Conservation (phyloP, 2,329 filamentous ascomycete genomes). For the Magnaporthiopsis incrustans region DNA sequence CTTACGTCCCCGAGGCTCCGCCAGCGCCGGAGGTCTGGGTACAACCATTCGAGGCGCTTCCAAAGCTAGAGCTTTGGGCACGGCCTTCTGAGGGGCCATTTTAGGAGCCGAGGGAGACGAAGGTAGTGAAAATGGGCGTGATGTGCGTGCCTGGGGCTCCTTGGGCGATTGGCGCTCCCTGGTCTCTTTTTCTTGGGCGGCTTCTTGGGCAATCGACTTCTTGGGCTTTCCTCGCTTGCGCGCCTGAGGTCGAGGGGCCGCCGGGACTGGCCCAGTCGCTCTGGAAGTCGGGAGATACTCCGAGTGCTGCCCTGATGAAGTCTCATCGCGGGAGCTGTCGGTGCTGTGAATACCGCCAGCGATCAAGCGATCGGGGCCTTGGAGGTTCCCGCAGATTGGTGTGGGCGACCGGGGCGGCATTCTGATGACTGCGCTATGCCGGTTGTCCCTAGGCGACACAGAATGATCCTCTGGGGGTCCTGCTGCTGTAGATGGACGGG, state of each 20-base stretch:
- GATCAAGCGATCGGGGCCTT: slow-evolving; percentile 1
- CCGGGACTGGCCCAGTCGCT: not conserved
- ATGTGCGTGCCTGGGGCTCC: not conserved
- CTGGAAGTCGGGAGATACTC: not conserved
- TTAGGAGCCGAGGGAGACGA: not conserved
- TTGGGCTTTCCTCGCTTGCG: not conserved
- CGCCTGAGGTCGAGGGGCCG: not conserved
- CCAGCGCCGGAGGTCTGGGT: not conserved
- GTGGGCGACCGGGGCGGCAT: not conserved
- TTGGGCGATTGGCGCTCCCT: not conserved
- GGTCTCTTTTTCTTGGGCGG: too few relatives aligned
- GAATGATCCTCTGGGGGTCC: too few relatives aligned
- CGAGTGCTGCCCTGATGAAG: not conserved
- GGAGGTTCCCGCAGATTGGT: not conserved
- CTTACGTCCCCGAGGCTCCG: not conserved
- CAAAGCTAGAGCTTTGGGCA: too few relatives aligned
- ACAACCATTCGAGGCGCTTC: too few relatives aligned
- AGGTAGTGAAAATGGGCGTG: not conserved
- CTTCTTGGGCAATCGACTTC: not conserved
- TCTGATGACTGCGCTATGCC: not conserved
- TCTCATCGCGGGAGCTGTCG: not conserved
- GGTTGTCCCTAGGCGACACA: not conserved
- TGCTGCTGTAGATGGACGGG: too few relatives aligned
- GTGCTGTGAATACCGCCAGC: not conserved
- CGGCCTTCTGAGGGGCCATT: not conserved